Evolutionary conservation across 1,284 basidiomycete species (phyloP).

Genomic region (Earliella scabrosa): DNA sequence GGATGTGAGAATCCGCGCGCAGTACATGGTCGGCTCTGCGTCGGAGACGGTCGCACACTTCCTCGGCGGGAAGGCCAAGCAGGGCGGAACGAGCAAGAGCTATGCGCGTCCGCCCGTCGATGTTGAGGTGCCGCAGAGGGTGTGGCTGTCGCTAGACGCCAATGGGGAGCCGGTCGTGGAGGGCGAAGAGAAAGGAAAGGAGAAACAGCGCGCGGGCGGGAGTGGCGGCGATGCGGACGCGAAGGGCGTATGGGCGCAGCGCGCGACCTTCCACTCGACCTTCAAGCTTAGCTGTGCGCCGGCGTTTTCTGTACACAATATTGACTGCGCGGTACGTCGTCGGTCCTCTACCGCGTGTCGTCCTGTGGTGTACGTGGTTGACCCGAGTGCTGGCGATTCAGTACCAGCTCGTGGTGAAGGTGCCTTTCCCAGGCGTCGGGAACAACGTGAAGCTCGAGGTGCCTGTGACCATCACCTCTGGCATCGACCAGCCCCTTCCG

Average conservation of each 20-base stretch:
- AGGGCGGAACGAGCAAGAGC: too few species aligned
- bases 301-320: too few species aligned
- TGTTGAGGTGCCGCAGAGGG: not conserved
- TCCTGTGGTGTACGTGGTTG: too few species aligned
- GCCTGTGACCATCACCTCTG: not conserved
- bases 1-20: not conserved
- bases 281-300: too few species aligned
- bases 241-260: not conserved
- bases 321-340: too few species aligned
- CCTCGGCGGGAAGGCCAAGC: constrained; percentile 2
- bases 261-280: too few species aligned
- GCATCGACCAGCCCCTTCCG: not conserved
- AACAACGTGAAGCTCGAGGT: not conserved
- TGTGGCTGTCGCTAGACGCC: constrained; percentile 2
- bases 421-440: not conserved
- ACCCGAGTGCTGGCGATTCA: too few species aligned
- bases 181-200: not conserved
- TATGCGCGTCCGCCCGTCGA: too few species aligned
- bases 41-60: not conserved
- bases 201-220: too few species aligned
- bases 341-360: too few species aligned
- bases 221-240: not conserved
- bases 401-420: too few species aligned
- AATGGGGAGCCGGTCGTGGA: too few species aligned
- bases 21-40: not conserved